Evolutionary conservation across 805 yeast genomes (phyloP).

Genomic region (Yarrowia bubula): DNA sequence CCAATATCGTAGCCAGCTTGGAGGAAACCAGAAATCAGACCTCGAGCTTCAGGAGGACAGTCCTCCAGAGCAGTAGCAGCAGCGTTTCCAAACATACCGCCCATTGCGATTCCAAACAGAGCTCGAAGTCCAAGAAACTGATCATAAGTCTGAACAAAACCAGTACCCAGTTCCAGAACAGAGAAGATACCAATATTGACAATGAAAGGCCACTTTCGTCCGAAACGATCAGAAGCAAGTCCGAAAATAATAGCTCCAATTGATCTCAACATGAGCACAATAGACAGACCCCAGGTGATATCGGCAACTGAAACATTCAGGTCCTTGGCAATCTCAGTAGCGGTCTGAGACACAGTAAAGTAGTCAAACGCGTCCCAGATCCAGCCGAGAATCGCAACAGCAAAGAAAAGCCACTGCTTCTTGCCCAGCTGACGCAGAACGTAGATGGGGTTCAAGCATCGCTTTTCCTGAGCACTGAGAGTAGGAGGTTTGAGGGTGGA

Average conservation of each 20-base stretch:
- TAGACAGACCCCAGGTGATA: constrained; percentile 70
- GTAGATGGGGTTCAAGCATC: constrained; percentile 58
- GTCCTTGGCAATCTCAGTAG: constrained; percentile 49
- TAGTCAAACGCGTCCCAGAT: constrained; percentile 72
- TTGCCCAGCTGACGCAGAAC: constrained; percentile 48
- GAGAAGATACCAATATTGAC: constrained; percentile 52
- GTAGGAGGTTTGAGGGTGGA: constrained; percentile 38
- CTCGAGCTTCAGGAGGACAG: constrained; percentile 57
- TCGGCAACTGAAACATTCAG: constrained; percentile 48
- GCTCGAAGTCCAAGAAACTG: constrained; percentile 65
- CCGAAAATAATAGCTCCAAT: constrained; percentile 72
- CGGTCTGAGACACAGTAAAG: constrained; percentile 60
- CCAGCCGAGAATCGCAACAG: constrained; percentile 65
- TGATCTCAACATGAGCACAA: constrained; percentile 68
- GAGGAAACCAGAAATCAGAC: constrained; percentile 63
- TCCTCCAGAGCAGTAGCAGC: constrained; percentile 68
- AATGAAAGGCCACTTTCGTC: constrained; percentile 68
- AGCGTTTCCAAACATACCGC: constrained; percentile 65
- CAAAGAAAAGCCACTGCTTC: constrained; percentile 60
- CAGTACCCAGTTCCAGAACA: constrained; percentile 62
- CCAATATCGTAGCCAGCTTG: constrained; percentile 83
- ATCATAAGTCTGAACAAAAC: constrained; percentile 56
- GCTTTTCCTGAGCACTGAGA: constrained; percentile 29
- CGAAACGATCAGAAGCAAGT: constrained; percentile 56
- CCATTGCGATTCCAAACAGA: constrained; percentile 67